Base-by-base conservation (phyloP, 306 rosid genomes). In the Fragaria vesca region DNA sequence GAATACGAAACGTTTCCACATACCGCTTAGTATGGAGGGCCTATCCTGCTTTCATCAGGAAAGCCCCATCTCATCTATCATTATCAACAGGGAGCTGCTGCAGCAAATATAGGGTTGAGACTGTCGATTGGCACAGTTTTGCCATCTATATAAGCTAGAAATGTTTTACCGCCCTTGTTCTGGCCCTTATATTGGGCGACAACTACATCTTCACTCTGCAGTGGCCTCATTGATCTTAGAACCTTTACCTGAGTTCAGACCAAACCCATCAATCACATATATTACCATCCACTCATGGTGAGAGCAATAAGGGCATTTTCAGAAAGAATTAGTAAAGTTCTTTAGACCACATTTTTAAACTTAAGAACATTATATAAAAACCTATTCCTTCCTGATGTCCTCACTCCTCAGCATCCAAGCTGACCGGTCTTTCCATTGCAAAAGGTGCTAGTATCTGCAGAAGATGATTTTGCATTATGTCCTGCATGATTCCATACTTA, bases 1-100 rank as follows among this genome's bases (percentile, higher is more conserved):
- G 28, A 28, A 28, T 28, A 28, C 28, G 28, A 28, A 28, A 28
- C 28, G 28, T 28, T 28, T 28, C 28, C 28, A 28, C 28, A 28
- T 28, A 28, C 28, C 28, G 28, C 28, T 28, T 28, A 28, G 28
- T 28, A 28, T 28, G 28, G 28, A 28, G 28, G 28, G 98, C 98
- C 88, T 94, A 92, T 79, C 98, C 98, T 47, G 98, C 97, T 86
- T 90, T 94, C 98, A 94, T 92, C 67, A 94, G 89, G 85, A 94
- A 92, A 66, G 98, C 98, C 18, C 97, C 97, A 80, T 94, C 98
- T 97, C 98, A 94, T 88, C 98, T 86, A 38, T 95, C 98, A 81
- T 94, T 94, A 87, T 88, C 72, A 40, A 94, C 86, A 77, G 80
- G 92, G 94, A 51, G 97, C 95, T 5, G 95, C 95, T 8, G 98